Base-by-base conservation (phyloP, 805 yeast species). In the Lipomyces kockii region DNA sequence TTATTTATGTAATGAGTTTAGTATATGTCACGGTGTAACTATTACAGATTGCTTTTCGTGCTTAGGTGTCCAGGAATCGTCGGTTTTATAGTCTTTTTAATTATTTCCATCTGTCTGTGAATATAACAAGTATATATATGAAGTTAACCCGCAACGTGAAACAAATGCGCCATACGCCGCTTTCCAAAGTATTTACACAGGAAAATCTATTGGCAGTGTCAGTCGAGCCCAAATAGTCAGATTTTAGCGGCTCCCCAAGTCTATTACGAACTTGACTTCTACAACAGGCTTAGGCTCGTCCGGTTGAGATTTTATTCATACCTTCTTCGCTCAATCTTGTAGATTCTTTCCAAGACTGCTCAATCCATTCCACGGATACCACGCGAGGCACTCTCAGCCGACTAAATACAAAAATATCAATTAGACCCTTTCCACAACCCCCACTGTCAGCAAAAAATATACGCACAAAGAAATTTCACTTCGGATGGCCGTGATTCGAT, bases 351-450 rank as follows among this genome's bases (percentile, higher is more conserved):
- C 83, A 78, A 43, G 80, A 75, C 2, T 72, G 71, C 32, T 68
- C 60, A 0, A 83, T 71, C 86, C 86, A 83, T 0, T 67, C 63
- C 6, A 73, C 49, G 7, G 71, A 73, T 1, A 82, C 84, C 17
- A 82, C 73, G n/a, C 78, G 60, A 7, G 71, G 71, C 5, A 52
- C 17, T 29, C 34, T 62, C n/a, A 35, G n/a, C 25, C 54, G 34
- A 37, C 60, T 60, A 29, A n/a, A n/a, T n/a, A n/a, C n/a, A n/a
- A 6, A 37, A 43, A 43, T 14, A 17, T 43, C 22, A 6, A 43
- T 43, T 43, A 43, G 49, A 6, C 22, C 1, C 20, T n/a, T n/a
- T 43, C 20, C n/a, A 43, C 20, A 43, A 8, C 49, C 8, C 46
- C n/a, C 3, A 3, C 9, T 34, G n/a, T 6, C 20, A 43, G 20